Evolutionary conservation across 306 rosid species (phyloP).

Genomic region (Glycine tomentella): DNA sequence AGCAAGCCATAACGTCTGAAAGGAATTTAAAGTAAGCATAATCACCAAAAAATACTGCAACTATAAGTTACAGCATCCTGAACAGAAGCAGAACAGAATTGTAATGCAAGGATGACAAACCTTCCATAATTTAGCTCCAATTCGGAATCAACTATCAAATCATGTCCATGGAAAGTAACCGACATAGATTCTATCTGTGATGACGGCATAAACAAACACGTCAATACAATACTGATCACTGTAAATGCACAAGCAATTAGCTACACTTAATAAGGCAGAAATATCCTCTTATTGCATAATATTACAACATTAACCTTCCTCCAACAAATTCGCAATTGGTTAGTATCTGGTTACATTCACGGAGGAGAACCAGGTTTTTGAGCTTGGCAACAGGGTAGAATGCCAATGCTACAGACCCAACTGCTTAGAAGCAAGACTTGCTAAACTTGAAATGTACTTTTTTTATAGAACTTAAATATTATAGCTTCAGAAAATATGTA

Average conservation of each 20-base stretch:
- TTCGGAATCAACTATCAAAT: slow-evolving; percentile 89
- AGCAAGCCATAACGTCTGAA: slow-evolving; percentile 92
- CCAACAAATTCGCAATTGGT: neutral
- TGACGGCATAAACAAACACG: slow-evolving; percentile 19
- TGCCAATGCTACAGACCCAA: slow-evolving; percentile 48
- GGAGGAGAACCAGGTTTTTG: no score
- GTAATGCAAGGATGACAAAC: slow-evolving; percentile 48
- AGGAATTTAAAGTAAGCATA: slow-evolving; percentile 37
- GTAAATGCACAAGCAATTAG: slow-evolving; percentile 9
- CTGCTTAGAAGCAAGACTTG: slow-evolving; percentile 43
- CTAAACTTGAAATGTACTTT: neutral
- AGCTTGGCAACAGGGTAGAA: slow-evolving; percentile 36
- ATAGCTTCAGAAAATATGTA: slow-evolving; percentile 16
- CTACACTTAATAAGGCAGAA: slow-evolving; percentile 25
- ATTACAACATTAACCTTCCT: slow-evolving; percentile 38
- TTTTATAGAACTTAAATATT: neutral
- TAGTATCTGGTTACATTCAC: no score
- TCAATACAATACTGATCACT: neutral
- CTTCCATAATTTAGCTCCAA: slow-evolving; percentile 98
- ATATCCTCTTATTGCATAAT: neutral
- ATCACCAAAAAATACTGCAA: slow-evolving; percentile 13
- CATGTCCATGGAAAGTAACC: slow-evolving; percentile 97
- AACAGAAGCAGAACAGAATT: neutral
- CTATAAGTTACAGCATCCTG: slow-evolving; percentile 8
- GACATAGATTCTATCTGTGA: slow-evolving; percentile 93